Evolutionary conservation across 768 basidiomycete genomes (phyloP).

Genomic region (Serendipita sp.): DNA sequence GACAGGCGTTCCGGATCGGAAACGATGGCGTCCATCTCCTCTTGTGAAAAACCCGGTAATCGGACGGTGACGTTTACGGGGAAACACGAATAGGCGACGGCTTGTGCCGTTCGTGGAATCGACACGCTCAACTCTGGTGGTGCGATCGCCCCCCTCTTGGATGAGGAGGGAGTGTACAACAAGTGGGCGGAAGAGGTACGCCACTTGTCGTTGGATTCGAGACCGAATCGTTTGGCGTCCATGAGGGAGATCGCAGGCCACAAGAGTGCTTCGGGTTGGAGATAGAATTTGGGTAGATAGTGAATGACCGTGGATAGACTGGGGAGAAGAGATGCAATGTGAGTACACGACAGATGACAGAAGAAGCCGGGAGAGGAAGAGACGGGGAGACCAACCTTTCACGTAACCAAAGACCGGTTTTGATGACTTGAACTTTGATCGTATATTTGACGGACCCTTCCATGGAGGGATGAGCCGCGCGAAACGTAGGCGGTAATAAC

Average conservation of each 20-base stretch:
- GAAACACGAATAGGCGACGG: neutral
- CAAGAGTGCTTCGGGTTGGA: neutral
- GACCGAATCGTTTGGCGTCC: slow-evolving; percentile 6
- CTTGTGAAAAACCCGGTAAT: neutral
- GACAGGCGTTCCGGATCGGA: neutral
- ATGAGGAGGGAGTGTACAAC: neutral
- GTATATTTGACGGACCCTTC: slow-evolving; percentile 1
- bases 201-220: neutral
- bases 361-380: neutral
- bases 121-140: neutral
- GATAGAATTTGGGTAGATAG: slow-evolving; percentile 5
- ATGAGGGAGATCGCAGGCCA: slow-evolving; percentile 1
- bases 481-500: neutral
- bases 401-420: neutral
- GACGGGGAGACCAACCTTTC: neutral
- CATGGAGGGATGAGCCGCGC: neutral
- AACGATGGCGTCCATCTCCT: neutral
- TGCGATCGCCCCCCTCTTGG: no score
- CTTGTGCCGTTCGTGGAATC: neutral
- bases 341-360: neutral
- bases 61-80: neutral
- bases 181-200: neutral
- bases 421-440: neutral
- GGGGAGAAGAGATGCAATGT: neutral
- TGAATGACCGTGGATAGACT: neutral